A percentile compares a stretch with the other conserved stretches of the same genome.
These are phyloP conservation scores for Huntiella savannae DNA, from an alignment of 2,329 filamentous ascomycete species.

Conservation along the genomic window DNA sequence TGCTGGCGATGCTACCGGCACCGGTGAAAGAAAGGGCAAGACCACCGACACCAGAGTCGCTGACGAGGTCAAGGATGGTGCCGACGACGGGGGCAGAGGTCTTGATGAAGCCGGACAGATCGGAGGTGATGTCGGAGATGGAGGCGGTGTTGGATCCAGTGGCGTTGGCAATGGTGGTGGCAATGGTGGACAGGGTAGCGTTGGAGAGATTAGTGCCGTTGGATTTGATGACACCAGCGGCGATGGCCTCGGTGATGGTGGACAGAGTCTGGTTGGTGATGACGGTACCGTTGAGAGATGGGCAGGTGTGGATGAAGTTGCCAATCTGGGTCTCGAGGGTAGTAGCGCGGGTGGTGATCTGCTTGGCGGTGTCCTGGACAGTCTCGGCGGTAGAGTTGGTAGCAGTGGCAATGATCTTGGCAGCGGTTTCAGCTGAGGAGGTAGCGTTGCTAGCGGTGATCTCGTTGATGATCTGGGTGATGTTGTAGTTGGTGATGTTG, in stretches of 20 bases:
- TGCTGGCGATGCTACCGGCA: neutral
- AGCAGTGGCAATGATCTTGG: neutral
- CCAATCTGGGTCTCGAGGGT: neutral
- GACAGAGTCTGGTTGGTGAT: too few relatives aligned
- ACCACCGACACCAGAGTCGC: neutral
- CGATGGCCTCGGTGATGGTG: too few relatives aligned
- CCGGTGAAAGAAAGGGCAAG: neutral
- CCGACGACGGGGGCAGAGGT: neutral
- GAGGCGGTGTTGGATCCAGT: neutral
- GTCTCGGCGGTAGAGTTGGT: neutral
- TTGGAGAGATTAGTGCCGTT: neutral
- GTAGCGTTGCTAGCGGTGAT: neutral
- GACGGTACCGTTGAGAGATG: too few relatives aligned
- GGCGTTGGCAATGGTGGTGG: neutral
- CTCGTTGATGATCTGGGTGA: neutral
- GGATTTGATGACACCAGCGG: too few relatives aligned
- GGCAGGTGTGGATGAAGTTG: too few relatives aligned
- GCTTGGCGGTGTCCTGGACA: neutral
- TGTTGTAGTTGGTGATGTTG: neutral
- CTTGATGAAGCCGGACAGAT: neutral
- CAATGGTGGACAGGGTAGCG: accelerated
- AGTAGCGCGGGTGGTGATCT: neutral
- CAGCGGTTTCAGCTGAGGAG: neutral
- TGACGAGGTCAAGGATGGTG: neutral
- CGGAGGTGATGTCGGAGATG: neutral